Conservation (phyloP, 805 yeast genomes). For the Saccharomycopsis babjevae region DNA sequence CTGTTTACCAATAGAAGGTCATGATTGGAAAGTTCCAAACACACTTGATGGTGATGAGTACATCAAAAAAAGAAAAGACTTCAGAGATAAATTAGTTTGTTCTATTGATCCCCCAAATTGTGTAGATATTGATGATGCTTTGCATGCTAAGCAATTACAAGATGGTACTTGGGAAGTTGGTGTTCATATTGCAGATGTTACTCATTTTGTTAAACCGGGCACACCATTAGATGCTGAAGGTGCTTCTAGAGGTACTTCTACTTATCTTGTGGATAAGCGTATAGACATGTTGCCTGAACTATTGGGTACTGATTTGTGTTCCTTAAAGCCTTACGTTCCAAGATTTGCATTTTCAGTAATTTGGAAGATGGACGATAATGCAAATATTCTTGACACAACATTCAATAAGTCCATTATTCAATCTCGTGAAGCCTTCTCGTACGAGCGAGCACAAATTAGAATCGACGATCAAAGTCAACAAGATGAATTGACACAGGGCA, state of each 20-base stretch:
- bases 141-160: conserved; percentile 75
- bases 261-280: conserved; percentile 93
- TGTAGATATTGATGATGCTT: conserved; percentile 97
- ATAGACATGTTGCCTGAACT: conserved; percentile 97
- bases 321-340: conserved; percentile 89
- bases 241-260: conserved; percentile 95
- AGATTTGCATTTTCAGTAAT: conserved; percentile 91
- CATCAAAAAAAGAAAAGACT: conserved; percentile 58
- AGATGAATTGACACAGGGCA: conserved; percentile 82
- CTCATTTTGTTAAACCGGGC: conserved; percentile 90
- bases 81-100: conserved; percentile 83
- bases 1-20: conserved; percentile 90
- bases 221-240: conserved; percentile 93
- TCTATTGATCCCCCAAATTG: conserved; percentile 97
- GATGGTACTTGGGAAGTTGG: conserved; percentile 97
- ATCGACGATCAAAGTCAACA: conserved; percentile 69
- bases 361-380: conserved; percentile 88
- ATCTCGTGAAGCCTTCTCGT: conserved; percentile 90
- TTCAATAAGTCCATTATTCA: conserved; percentile 82
- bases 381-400: conserved; percentile 68
- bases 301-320: conserved; percentile 91
- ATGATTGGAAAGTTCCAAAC: conserved; percentile 83
- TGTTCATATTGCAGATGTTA: conserved; percentile 98
- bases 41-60: conserved; percentile 38
- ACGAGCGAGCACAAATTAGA: conserved; percentile 84